phyloP scores from a whole-genome alignment of 2,329 filamentous ascomycete genomes.

The Xylaria sp. region DNA sequence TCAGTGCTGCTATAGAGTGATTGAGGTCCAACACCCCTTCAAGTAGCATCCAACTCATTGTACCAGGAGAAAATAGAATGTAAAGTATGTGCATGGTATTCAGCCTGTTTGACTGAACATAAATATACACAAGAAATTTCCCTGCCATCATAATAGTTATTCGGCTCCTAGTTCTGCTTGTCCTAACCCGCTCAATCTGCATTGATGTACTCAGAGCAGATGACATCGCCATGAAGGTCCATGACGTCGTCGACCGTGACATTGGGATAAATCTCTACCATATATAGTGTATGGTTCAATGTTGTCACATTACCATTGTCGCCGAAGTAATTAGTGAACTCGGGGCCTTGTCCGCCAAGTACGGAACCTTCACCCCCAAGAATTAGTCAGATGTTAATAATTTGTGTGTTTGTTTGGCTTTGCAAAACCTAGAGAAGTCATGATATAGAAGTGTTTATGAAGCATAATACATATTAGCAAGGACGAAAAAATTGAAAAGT shows the following conservation, averaged over 20 bases:
- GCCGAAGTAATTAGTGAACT: slow-evolving; percentile 34
- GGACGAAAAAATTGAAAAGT: background rate
- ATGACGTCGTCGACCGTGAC: slow-evolving; percentile 28
- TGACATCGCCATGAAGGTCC: slow-evolving; percentile 21
- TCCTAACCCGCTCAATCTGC: background rate
- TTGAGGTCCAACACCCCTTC: background rate
- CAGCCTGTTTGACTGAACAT: background rate
- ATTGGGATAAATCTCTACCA: slow-evolving; percentile 22
- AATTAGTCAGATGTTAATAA: background rate
- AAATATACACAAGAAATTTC: background rate
- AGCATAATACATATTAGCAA: background rate
- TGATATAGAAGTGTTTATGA: background rate
- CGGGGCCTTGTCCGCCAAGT: slow-evolving; percentile 22
- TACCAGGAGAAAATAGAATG: background rate
- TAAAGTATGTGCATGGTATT: background rate
- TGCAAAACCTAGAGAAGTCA: background rate
- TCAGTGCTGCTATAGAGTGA: too few relatives aligned
- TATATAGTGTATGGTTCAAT: slow-evolving; percentile 24
- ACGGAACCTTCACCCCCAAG: slow-evolving; percentile 12
- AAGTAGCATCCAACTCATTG: background rate
- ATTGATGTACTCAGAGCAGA: slow-evolving; percentile 29
- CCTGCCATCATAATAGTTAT: background rate
- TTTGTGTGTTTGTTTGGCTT: too few relatives aligned
- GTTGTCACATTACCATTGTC: slow-evolving; percentile 31
- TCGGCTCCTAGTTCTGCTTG: background rate